Evolutionary conservation across 768 basidiomycete species (phyloP).

Genomic region (Phylloporus arenicola): DNA sequence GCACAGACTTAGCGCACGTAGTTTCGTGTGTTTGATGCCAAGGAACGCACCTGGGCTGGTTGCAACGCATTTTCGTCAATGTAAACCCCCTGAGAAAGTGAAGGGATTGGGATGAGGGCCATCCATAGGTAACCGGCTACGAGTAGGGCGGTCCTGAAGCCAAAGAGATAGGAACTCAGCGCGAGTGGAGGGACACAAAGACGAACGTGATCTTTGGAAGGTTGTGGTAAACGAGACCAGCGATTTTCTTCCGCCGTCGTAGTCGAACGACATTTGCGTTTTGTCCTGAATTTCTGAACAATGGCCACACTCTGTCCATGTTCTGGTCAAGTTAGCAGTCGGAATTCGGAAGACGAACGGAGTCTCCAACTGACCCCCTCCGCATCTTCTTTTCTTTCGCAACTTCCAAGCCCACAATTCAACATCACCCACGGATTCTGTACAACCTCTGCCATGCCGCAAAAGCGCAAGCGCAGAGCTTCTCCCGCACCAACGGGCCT

Average conservation of each 20-base stretch:
- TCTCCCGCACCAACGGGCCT: conserved; percentile 47
- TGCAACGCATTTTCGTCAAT: conserved; percentile 96
- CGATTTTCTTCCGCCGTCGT: conserved; percentile 39
- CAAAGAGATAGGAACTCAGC: neutral
- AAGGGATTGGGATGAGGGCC: conserved; percentile 62
- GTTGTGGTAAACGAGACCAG: conserved; percentile 30
- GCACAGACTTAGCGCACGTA: conserved; percentile 2
- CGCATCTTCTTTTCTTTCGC: conserved; percentile 6
- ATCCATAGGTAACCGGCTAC: conserved; percentile 78
- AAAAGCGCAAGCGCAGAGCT: conserved; percentile 54
- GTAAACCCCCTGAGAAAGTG: conserved; percentile 64
- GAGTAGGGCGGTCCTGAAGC: conserved; percentile 50
- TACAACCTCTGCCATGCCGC: conserved; percentile 38
- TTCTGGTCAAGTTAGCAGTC: conserved; percentile 2
- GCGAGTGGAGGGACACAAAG: neutral
- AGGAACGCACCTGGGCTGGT: conserved; percentile 68
- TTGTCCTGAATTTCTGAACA: conserved; percentile 16
- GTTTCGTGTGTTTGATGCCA: neutral
- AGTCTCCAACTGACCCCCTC: conserved; percentile 5
- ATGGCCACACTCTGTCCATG: conserved; percentile 22
- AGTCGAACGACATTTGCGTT: conserved; percentile 39
- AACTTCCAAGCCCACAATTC: conserved; percentile 3
- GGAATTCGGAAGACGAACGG: conserved; percentile 17
- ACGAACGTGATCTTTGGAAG: conserved; percentile 31
- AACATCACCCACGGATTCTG: neutral